These are phyloP conservation scores for Nigrograna mackinnonii DNA, from an alignment of 2,329 filamentous ascomycete genomes.

Conservation along the genomic window DNA sequence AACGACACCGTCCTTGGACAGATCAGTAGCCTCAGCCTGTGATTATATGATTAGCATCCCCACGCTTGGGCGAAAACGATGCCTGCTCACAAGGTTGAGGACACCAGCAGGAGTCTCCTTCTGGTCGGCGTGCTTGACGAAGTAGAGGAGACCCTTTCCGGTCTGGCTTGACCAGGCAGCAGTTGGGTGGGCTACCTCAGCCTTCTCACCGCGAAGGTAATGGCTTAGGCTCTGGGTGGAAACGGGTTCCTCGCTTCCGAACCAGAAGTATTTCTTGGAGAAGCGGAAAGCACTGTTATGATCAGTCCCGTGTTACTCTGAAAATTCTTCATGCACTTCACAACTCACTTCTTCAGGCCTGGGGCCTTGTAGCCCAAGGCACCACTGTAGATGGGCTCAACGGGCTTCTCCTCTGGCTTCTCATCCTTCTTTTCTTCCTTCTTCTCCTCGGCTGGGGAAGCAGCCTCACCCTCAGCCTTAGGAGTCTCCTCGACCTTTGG, in stretches of 20 bases:
- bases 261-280: conserved; percentile 85
- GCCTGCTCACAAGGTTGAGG: conserved; percentile 80
- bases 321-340: conserved; percentile 1
- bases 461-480: conserved; percentile 32
- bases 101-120: conserved; percentile 80
- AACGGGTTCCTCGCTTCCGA: conserved; percentile 64
- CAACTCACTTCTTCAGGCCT: conserved; percentile 83
- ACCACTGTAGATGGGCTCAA: conserved; percentile 78
- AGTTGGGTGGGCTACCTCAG: conserved; percentile 74
- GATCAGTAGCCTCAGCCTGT: conserved; percentile 69
- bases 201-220: conserved; percentile 90
- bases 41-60: conserved; percentile 1
- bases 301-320: too few relatives aligned
- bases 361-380: conserved; percentile 87
- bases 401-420: conserved; percentile 51
- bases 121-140: conserved; percentile 80
- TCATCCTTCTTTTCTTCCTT: conserved; percentile 49
- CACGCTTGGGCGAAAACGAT: too few relatives aligned
- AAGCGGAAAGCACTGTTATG: conserved; percentile 85
- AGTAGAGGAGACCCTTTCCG: conserved; percentile 93
- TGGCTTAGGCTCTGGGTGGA: conserved; percentile 72
- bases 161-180: conserved; percentile 91
- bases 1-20: conserved; percentile 73
- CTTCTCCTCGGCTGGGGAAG: conserved; percentile 35
- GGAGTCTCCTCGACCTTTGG: conserved; percentile 46